Evolutionary conservation across 2,329 filamentous ascomycete species (phyloP), one percentile per base, ranked within the genome.

Genomic region (Dryadomyces quercivorus): DNA sequence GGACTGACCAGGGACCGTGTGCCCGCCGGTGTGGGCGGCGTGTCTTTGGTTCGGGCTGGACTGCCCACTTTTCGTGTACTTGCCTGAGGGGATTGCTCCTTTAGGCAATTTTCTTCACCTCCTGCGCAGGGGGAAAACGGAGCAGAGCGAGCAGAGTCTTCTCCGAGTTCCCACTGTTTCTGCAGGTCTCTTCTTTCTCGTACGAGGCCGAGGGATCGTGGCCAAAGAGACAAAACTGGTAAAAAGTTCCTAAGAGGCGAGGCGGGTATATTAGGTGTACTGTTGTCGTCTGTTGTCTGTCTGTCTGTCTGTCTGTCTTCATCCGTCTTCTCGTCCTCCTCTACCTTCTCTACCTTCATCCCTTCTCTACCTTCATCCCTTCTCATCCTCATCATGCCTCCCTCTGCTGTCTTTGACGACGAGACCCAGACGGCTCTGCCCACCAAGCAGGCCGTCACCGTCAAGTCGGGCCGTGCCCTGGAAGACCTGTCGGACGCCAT

Each of bases 401-500:
- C 64, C 15, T 57, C 63, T n/a, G 65, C 64, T 22, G 61, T 60
- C 10, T 57, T 60, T 26, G 58, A 62, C 52, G 57, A 61, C 52
- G 57, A 58, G 56, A n/a, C 42, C 42, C 21, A 49, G 22, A 21
- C 20, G 20, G n/a, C 51, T 18, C n/a, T 26, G 18, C 36, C 44
- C 7, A 2, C 51, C 31, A 52, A 56, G 51, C 58, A 56, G 40
- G 47, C 54, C 50, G 54, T 54, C 15, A 43, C 47, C 21, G 26
- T 48, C 34, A 55, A 56, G 53, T 50, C 50, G 1, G 66, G 66
- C 42, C 59, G 59, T 1, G 62, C 60, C 22, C 61, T 69, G 36
- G 67, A 69, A 55, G 62, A 59, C 47, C 64, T 66, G 47, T 69
- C 67, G 2, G 67, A 69, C 56, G 64, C 62, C 54, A 61, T 69